Conservation (phyloP, 495 filamentous ascomycete genomes). For the Daldinia decipiens region DNA sequence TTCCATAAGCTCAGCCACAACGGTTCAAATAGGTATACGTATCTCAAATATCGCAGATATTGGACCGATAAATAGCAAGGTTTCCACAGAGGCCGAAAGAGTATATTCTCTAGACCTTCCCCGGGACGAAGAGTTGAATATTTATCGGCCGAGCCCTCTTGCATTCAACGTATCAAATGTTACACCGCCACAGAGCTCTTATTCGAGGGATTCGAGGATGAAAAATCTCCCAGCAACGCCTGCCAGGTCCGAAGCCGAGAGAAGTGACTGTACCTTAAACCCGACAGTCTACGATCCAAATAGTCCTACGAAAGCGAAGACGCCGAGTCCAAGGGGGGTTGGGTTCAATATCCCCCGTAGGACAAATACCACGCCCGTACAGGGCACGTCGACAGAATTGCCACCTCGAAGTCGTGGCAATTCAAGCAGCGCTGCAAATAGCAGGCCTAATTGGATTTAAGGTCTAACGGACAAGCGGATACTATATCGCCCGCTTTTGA, state of each 20-base stretch:
- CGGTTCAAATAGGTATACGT: constrained; percentile 61
- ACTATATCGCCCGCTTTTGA: constrained; percentile 11
- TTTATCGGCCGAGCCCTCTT: constrained; percentile 48
- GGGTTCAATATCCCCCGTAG: constrained; percentile 51
- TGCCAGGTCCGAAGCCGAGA: constrained; percentile 20
- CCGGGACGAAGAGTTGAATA: constrained; percentile 32
- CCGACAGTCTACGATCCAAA: constrained; percentile 55
- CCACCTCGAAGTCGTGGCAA: constrained; percentile 34
- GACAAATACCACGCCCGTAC: constrained; percentile 41
- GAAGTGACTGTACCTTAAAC: constrained; percentile 48
- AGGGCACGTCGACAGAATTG: constrained; percentile 5
- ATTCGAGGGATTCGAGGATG: constrained; percentile 48
- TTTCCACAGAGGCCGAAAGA: constrained; percentile 38
- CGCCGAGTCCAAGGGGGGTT: constrained; percentile 57
- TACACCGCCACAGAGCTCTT: constrained; percentile 17
- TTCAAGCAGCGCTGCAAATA: constrained; percentile 31
- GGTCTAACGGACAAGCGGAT: constrained; percentile 3
- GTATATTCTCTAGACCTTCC: constrained; percentile 52
- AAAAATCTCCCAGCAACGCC: constrained; percentile 53
- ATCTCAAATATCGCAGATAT: constrained; percentile 59
- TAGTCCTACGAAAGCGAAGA: constrained; percentile 54
- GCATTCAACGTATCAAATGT: constrained; percentile 20
- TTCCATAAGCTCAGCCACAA: constrained; percentile 57
- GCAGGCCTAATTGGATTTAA: constrained; percentile 45
- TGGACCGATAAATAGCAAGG: constrained; percentile 42